Evolutionary conservation across 106 monocot genomes (phyloP), one percentile per base, ranked within the genome.

Genomic region (Dioscorea alata): DNA sequence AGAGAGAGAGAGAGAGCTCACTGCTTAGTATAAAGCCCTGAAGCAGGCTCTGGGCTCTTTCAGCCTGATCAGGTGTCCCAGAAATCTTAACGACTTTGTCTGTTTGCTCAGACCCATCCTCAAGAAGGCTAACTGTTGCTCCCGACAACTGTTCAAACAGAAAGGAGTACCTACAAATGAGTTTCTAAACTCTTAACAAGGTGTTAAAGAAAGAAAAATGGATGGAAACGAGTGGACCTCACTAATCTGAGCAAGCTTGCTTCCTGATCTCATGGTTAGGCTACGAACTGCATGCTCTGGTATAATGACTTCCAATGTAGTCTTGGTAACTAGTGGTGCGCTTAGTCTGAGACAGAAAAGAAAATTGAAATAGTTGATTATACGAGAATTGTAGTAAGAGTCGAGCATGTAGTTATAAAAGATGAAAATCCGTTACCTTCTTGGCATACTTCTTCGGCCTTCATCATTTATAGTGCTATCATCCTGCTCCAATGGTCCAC

Each of bases 1-100:
- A 33, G 49, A 65, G 33, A 69, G 65, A 28, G 28, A 28, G 59
- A 75, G 70, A 75, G 62, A 88, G 57, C 74, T 74, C 81, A 97
- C 97, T 85, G 83, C 92, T 92, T 67, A 97, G 74, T 63, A 97
- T 97, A 72, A 97, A 92, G 75, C 97, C 97, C 61, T 92, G 86
- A 28, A 97, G 92, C 54, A 97, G 81, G 67, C 86, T 97, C 65
- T 97, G 87, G 56, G 97, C 97, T 76, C 79, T 89, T 62, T 87
- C 87, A 70, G 92, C 80, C 81, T 97, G 97, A 59, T 92, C 97
- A 20, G 92, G 92, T 53, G 74, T 92, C 75, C 97, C 97, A 28
- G 89, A 89, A 83, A 97, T 97, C 73, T 75, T 66, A 75, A 97
- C 89, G 75, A 89, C 65, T 67, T 85, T 89, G 57, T 85, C 83